Evolutionary conservation across 371 early-diverging fungal genomes (phyloP).

Genomic region (Haplosporangium sp.): DNA sequence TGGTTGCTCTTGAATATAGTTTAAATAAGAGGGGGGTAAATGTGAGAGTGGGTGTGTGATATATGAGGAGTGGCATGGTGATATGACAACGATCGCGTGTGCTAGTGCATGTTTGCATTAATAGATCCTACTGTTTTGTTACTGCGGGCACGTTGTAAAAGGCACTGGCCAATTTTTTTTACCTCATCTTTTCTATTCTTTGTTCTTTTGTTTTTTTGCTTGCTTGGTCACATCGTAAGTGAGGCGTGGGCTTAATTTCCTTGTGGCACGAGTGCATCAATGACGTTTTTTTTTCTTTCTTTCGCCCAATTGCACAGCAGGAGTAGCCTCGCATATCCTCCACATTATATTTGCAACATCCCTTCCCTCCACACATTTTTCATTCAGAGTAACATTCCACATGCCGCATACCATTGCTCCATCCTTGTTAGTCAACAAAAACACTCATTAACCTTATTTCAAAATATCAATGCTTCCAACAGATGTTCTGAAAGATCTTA

Average conservation of each 20-base stretch:
- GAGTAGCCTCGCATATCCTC: no score
- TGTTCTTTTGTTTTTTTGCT: not conserved
- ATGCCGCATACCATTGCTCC: not conserved
- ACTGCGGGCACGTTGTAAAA: not conserved
- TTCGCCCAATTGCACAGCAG: no score
- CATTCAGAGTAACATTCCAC: not conserved
- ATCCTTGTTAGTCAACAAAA: no score
- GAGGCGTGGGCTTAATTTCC: not conserved
- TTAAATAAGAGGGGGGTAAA: no score
- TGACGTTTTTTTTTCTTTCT: not conserved
- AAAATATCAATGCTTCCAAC: not conserved
- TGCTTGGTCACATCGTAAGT: not conserved
- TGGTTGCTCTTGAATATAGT: no score
- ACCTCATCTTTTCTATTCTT: not conserved
- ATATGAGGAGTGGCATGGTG: no score
- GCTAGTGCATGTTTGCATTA: not conserved
- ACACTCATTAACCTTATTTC: not conserved
- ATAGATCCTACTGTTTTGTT: not conserved
- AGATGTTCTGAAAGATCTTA: constrained; percentile 72
- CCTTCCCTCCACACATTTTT: no score
- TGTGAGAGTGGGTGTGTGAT: no score
- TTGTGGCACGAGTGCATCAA: not conserved
- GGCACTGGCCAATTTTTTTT: constrained; percentile 2
- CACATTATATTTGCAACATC: no score
- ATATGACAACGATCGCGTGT: not conserved